Evolutionary conservation across 352 stramenopile genomes (phyloP).

Genomic region (Pythium guiyangense): DNA sequence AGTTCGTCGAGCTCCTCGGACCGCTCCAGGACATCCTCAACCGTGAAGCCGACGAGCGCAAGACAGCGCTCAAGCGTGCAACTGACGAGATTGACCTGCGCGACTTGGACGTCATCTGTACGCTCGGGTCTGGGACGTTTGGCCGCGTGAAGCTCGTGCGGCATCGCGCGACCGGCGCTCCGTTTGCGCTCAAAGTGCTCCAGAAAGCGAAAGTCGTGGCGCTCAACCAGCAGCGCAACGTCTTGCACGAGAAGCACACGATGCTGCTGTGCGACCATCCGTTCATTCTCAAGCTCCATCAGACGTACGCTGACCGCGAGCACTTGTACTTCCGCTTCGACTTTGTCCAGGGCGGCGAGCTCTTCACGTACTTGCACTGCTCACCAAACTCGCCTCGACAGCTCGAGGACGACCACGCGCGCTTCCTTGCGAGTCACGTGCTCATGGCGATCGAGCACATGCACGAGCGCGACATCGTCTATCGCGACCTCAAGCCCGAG

Average conservation of each 20-base stretch:
- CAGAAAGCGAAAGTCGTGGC: conserved; percentile 90
- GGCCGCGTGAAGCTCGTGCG: conserved; percentile 84
- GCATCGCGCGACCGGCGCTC: conserved; percentile 46
- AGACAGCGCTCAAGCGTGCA: conserved; percentile 22
- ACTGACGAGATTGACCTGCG: conserved; percentile 46
- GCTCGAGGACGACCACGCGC: conserved; percentile 54
- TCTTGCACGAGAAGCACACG: conserved; percentile 91
- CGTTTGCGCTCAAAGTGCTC: conserved; percentile 89
- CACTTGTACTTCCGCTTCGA: conserved; percentile 90
- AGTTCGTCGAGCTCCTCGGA: no score
- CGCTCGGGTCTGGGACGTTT: conserved; percentile 90
- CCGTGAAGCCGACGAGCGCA: conserved; percentile 57
- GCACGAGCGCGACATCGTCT: conserved; percentile 91
- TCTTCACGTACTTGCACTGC: conserved; percentile 90
- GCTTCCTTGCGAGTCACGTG: conserved; percentile 65
- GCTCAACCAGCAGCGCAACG: conserved; percentile 88
- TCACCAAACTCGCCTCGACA: conserved; percentile 53
- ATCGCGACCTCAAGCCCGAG: conserved; percentile 92
- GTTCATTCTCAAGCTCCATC: conserved; percentile 87
- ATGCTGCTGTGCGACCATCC: conserved; percentile 84
- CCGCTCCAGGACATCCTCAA: no score
- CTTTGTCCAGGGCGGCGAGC: conserved; percentile 90
- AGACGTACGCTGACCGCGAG: conserved; percentile 89
- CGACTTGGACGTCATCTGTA: conserved; percentile 78
- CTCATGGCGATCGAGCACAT: conserved; percentile 86